Conservation (phyloP, 2,329 filamentous ascomycete species). For the Talaromyces sp. region DNA sequence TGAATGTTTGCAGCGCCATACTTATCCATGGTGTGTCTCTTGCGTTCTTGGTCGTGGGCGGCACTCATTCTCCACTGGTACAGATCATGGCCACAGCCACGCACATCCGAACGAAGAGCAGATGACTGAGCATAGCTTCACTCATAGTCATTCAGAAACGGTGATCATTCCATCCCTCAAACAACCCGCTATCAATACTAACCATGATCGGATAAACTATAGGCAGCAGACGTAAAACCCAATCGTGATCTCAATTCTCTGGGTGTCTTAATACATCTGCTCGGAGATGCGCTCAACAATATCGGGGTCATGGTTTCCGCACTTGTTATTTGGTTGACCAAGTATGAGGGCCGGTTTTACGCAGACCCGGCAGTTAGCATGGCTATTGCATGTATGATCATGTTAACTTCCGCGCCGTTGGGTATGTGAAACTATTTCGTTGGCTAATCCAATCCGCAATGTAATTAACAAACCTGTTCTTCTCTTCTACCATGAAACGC, state of each 20-base stretch:
- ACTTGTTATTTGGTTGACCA: slow-evolving; percentile 61
- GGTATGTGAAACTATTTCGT: slow-evolving; percentile 20
- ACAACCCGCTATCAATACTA: neutral
- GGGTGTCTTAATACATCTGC: slow-evolving; percentile 64
- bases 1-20: slow-evolving; percentile 63
- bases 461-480: neutral
- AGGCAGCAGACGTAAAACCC: slow-evolving; percentile 40
- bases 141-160: neutral
- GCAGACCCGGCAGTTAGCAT: slow-evolving; percentile 66
- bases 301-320: slow-evolving; percentile 67
- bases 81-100: slow-evolving; percentile 5
- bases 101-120: neutral
- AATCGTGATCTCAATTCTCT: slow-evolving; percentile 61
- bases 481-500: neutral
- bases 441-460: neutral
- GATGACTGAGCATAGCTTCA: no score
- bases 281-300: slow-evolving; percentile 71
- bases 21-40: slow-evolving; percentile 58
- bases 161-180: neutral
- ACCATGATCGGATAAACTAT: slow-evolving; percentile 20
- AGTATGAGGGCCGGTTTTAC: slow-evolving; percentile 58
- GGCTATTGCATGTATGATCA: slow-evolving; percentile 68
- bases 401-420: slow-evolving; percentile 59
- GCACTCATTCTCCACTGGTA: neutral
- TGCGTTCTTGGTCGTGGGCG: neutral